phyloP scores from a whole-genome alignment of 441 rosid genomes.

The Macaranga tanarius region DNA sequence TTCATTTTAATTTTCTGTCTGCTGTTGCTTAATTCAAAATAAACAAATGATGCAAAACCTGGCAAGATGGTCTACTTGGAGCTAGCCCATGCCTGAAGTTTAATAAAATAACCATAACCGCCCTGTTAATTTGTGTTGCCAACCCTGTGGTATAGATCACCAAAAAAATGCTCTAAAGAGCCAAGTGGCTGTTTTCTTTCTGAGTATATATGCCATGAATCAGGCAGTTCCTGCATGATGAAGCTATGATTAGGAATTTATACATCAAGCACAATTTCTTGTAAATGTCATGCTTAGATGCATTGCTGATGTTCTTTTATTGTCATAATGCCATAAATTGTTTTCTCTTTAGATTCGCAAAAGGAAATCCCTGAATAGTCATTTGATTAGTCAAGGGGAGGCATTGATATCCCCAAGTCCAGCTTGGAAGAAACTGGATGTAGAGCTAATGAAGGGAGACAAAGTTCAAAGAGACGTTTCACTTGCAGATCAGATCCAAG shows the following conservation, averaged over 20 bases:
- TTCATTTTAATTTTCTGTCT: background rate
- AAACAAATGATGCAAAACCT: background rate
- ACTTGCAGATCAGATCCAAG: constrained; percentile 80
- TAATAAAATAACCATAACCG: background rate
- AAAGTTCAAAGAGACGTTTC: constrained; percentile 50
- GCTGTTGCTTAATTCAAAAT: background rate
- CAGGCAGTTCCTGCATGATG: background rate
- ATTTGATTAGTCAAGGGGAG: constrained; percentile 31
- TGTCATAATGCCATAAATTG: constrained; percentile 2
- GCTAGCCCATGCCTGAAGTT: constrained; percentile 1
- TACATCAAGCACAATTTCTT: background rate
- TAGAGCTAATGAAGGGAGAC: constrained; percentile 53
- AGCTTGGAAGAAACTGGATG: constrained; percentile 58
- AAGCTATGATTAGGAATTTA: background rate
- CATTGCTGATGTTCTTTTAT: background rate
- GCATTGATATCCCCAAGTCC: constrained; percentile 33
- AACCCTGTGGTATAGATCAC: background rate
- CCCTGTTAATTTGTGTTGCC: background rate
- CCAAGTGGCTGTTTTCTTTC: background rate
- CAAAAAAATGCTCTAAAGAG: background rate
- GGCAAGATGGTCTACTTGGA: background rate
- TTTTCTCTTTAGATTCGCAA: constrained; percentile 51
- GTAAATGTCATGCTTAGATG: background rate
- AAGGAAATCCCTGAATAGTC: constrained; percentile 44
- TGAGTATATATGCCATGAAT: constrained; percentile 4